A percentile compares a stretch with the other conserved stretches of the same genome.
Conservation (phyloP, 2,329 filamentous ascomycete genomes). For the Claviceps arundinis region DNA sequence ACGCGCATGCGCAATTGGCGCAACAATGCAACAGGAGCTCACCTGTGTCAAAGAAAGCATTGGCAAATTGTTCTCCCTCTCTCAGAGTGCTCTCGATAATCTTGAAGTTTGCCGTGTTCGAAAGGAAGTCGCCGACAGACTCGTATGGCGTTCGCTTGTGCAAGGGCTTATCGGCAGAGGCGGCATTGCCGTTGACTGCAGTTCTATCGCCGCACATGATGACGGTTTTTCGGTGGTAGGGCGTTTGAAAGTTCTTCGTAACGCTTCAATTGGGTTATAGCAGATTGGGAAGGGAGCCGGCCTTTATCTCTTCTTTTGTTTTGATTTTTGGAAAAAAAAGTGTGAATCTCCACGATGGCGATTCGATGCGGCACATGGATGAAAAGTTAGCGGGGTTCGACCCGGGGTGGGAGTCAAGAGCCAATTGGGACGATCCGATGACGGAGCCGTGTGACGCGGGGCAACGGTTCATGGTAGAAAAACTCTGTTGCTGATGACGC, state of each 20-base stretch:
- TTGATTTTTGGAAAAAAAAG: not conserved
- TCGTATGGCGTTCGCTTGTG: constrained; percentile 5
- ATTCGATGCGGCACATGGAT: not conserved
- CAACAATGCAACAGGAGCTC: not conserved
- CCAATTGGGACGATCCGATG: constrained; percentile 2
- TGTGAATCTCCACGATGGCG: not conserved
- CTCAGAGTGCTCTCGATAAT: constrained; percentile 6
- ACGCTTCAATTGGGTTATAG: not conserved
- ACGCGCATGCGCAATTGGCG: not conserved
- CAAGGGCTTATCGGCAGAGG: not conserved
- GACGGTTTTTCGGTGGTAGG: not conserved
- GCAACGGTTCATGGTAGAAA: not conserved
- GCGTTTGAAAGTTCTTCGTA: no score
- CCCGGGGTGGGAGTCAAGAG: not conserved
- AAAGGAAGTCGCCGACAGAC: constrained; percentile 8
- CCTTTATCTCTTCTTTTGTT: not conserved
- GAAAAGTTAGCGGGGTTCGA: constrained; percentile 1
- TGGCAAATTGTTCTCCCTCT: constrained; percentile 75
- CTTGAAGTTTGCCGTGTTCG: constrained; percentile 9
- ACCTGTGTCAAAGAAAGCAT: constrained; percentile 59
- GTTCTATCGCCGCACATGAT: constrained; percentile 3
- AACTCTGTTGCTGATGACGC: constrained; percentile 1
- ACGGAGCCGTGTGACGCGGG: not conserved
- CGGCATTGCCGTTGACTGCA: not conserved
- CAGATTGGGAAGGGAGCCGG: not conserved